Base-by-base conservation (phyloP, 129 eudicot genomes). In the Centella asiatica region DNA sequence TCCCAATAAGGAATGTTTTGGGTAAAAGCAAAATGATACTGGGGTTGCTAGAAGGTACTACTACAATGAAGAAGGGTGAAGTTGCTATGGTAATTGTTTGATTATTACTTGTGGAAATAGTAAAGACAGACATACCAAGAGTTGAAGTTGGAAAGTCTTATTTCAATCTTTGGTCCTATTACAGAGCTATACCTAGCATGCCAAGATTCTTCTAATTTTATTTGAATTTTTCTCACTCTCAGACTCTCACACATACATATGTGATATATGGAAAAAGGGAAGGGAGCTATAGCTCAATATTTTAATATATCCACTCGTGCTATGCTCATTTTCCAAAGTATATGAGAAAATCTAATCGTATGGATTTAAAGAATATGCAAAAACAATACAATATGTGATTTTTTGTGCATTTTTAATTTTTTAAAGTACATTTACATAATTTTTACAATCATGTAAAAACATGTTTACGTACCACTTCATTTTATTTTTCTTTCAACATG, bases 51-150 rank as follows among this genome's bases (percentile, higher is more conserved):
- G 99, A 93, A 83, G 99, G 99, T 59, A 60, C 88, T 64, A 95
- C 99, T 15, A 84, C 99, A 51, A 93, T 93, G 99, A 69, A 70
- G 77, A 76, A 72, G 82, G 96, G 96, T 72, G 99, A 93, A 93
- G 76, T 93, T 69, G 84, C 99, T 64, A 80, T 93, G 92, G 99
- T 93, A 80, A 74, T 64, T 49, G n/a, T 68, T 44, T 25, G 51
- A 56, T 25, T 40, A 37, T 36, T 23, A 34, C 51, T 17, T 59
- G 8, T 36, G 28, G 20, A 1, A 17, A 19, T 31, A 19, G 19
- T 6, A 19, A 26, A 44, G 44, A 18, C 5, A 4, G 31, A 31
- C 17, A 64, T 37, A 15, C 9, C 23, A 39, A 17, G 9, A 60
- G 65, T 23, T 60, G 24, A 39, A 40, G 15, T 2, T 19, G 23